phyloP scores from a whole-genome alignment of 441 rosid genomes.

The Croton setiger region DNA sequence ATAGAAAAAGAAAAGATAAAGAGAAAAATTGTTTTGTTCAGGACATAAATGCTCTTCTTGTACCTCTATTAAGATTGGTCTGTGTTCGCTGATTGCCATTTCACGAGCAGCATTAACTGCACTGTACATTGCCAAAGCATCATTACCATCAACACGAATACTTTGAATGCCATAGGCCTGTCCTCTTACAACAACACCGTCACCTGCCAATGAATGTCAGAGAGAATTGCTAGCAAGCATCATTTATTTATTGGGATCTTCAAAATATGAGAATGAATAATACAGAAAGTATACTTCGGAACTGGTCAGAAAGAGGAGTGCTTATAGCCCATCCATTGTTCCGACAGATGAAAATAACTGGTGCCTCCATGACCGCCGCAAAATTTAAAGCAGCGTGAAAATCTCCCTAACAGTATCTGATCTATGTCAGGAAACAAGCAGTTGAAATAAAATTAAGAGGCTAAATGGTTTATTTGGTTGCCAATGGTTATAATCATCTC shows the following conservation, averaged over 20 bases:
- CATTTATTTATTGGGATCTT: neutral
- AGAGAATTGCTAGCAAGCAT: neutral
- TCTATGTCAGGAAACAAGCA: constrained; percentile 22
- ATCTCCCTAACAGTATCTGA: constrained; percentile 63
- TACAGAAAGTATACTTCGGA: constrained; percentile 56
- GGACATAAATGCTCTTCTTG: too few species aligned
- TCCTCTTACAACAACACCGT: constrained; percentile 79
- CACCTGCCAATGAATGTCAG: constrained; percentile 50
- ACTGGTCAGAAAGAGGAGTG: constrained; percentile 81
- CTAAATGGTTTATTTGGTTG: neutral
- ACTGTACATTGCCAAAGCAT: constrained; percentile 76
- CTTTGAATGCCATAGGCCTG: constrained; percentile 80
- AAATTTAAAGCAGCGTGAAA: constrained; percentile 89
- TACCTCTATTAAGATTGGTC: constrained; percentile 81
- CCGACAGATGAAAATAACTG: constrained; percentile 79
- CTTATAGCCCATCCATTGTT: constrained; percentile 99
- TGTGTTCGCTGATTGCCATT: constrained; percentile 60
- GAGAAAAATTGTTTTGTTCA: neutral
- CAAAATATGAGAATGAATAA: constrained; percentile 14
- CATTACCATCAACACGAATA: constrained; percentile 91
- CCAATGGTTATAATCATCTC: neutral
- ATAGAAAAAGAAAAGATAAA: neutral
- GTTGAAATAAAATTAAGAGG: constrained; percentile 4
- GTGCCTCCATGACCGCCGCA: constrained; percentile 85
- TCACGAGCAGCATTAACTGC: constrained; percentile 68